A percentile compares a stretch with the other conserved stretches of the same genome.
Evolutionary conservation across 2,329 filamentous ascomycete species (phyloP).

Genomic region (Oidium heveae): DNA sequence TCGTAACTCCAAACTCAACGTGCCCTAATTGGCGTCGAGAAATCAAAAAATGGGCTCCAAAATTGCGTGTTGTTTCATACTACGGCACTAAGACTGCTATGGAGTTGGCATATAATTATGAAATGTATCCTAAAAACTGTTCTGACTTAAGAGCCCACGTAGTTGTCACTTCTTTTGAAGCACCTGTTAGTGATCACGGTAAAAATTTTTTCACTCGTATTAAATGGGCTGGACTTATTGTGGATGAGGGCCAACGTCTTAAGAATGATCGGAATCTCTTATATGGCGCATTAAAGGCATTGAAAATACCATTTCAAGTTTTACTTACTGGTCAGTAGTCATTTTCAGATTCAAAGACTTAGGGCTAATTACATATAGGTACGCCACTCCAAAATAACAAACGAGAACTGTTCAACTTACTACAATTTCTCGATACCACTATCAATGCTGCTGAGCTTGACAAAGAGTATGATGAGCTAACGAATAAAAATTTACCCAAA

Average conservation of each 20-base stretch:
- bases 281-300: slow-evolving; percentile 45
- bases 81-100: slow-evolving; percentile 57
- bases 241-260: slow-evolving; percentile 84
- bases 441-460: slow-evolving; percentile 51
- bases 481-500: slow-evolving; percentile 54
- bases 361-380: slow-evolving; percentile 13
- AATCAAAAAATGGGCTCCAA: slow-evolving; percentile 79
- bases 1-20: slow-evolving; percentile 85
- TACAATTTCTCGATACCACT: slow-evolving; percentile 65
- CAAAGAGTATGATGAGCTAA: slow-evolving; percentile 49
- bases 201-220: slow-evolving; percentile 40
- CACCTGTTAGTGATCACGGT: slow-evolving; percentile 48
- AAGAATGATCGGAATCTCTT: slow-evolving; percentile 79
- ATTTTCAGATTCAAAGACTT: slow-evolving; percentile 48
- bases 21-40: slow-evolving; percentile 96
- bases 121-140: slow-evolving; percentile 48
- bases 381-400: slow-evolving; percentile 93
- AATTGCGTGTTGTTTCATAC: slow-evolving; percentile 71
- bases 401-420: slow-evolving; percentile 80
- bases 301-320: slow-evolving; percentile 62
- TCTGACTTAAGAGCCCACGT: slow-evolving; percentile 64
- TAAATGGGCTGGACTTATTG: slow-evolving; percentile 67
- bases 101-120: slow-evolving; percentile 53
- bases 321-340: slow-evolving; percentile 43
- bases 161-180: slow-evolving; percentile 87